Conservation (phyloP, 2,329 filamentous ascomycete genomes). For the Fusarium sp. region DNA sequence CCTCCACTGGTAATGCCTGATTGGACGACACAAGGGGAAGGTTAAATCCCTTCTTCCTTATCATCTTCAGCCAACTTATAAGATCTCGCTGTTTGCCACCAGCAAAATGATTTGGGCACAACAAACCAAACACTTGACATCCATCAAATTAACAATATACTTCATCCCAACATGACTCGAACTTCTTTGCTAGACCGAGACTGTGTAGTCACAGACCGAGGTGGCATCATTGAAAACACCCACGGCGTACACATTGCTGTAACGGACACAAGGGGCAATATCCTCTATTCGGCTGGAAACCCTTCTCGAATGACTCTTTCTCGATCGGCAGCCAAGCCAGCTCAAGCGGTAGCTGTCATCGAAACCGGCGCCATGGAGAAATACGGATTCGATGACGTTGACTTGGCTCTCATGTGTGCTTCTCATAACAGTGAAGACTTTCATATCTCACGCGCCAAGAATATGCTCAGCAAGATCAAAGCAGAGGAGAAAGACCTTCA, state of each 20-base stretch:
- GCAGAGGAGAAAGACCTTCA: constrained; percentile 53
- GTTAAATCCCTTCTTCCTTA: neutral
- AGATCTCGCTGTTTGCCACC: neutral
- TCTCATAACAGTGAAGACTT: constrained; percentile 59
- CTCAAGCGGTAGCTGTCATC: constrained; percentile 58
- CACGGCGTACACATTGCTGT: constrained; percentile 59
- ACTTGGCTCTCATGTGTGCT: constrained; percentile 61
- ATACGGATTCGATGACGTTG: constrained; percentile 54
- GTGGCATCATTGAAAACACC: constrained; percentile 57
- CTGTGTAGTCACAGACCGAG: constrained; percentile 53
- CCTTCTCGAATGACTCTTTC: constrained; percentile 56
- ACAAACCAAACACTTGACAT: neutral
- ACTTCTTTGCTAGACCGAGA: constrained; percentile 37
- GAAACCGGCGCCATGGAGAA: constrained; percentile 55
- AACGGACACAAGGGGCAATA: constrained; percentile 52
- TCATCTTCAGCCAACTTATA: neutral
- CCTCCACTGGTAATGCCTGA: neutral
- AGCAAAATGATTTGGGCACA: neutral
- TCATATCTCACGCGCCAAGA: constrained; percentile 53
- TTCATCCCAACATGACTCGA: constrained; percentile 22
- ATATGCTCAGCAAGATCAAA: constrained; percentile 53
- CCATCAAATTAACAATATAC: neutral
- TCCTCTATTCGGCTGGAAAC: constrained; percentile 57
- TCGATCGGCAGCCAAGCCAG: constrained; percentile 60
- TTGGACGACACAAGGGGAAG: neutral